Evolutionary conservation across 352 stramenopile species (phyloP).

Genomic region (Globisporangium paddicum): DNA sequence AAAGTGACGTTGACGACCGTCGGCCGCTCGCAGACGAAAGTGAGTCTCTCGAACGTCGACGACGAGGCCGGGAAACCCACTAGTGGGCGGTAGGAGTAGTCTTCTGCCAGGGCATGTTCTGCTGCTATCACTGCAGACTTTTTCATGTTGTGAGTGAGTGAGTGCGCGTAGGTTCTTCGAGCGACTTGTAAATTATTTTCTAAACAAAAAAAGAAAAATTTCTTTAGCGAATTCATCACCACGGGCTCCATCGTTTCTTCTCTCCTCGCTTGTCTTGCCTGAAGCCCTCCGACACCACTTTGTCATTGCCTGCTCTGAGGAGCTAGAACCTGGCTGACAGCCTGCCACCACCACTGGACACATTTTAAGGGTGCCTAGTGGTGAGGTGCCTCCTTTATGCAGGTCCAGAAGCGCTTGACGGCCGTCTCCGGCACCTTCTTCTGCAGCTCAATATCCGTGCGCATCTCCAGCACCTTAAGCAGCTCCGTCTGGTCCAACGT

Average conservation of each 20-base stretch:
- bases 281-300: neutral
- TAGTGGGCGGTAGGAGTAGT: conserved; percentile 3
- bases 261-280: neutral
- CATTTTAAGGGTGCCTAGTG: neutral
- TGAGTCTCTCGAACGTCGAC: conserved; percentile 12
- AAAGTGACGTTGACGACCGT: conserved; percentile 49
- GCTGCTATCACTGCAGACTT: neutral
- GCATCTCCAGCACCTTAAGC: conserved; percentile 65
- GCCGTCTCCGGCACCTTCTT: conserved; percentile 17
- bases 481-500: conserved; percentile 64
- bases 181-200: neutral
- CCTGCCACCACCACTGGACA: neutral
- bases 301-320: neutral
- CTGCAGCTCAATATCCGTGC: conserved; percentile 45
- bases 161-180: neutral
- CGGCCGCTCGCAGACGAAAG: conserved; percentile 32
- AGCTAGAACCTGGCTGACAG: neutral
- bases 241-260: too few species aligned
- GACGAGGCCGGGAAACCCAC: neutral
- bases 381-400: conserved; percentile 9
- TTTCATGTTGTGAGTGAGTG: neutral
- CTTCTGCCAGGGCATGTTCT: neutral
- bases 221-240: neutral
- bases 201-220: neutral
- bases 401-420: conserved; percentile 17